Evolutionary conservation across 306 rosid species (phyloP).

Genomic region (Fragaria nilgerrensis): DNA sequence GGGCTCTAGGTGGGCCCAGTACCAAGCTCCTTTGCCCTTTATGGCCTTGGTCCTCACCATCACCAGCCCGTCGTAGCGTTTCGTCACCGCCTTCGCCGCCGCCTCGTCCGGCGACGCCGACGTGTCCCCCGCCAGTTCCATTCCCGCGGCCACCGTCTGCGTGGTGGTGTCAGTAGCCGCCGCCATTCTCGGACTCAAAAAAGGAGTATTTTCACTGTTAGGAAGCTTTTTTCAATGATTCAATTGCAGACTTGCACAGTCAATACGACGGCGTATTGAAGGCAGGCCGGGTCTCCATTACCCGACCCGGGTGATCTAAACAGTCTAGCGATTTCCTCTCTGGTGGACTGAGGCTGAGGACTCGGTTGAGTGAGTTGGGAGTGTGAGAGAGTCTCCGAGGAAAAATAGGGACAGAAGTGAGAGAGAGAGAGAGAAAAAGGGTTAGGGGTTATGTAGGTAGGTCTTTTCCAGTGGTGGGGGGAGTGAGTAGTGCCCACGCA

Average conservation of each 20-base stretch:
- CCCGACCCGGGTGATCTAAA: constrained; percentile 39
- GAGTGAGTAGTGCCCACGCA: background rate
- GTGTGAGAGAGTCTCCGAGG: no score
- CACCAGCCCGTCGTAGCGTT: constrained; percentile 77
- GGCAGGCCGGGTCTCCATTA: constrained; percentile 48
- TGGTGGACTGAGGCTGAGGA: constrained; percentile 19
- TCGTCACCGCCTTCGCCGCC: constrained; percentile 64
- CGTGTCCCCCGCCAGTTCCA: constrained; percentile 4
- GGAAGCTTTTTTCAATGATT: background rate
- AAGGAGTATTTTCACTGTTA: background rate
- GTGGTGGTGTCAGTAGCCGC: constrained; percentile 55
- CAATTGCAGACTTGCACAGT: background rate
- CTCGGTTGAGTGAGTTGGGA: constrained; percentile 8
- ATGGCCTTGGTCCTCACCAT: constrained; percentile 84
- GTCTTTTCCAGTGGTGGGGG: background rate
- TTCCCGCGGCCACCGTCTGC: constrained; percentile 29
- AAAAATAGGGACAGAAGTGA: constrained; percentile 1
- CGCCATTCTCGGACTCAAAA: constrained; percentile 49
- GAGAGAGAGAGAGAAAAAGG: constrained; percentile 12
- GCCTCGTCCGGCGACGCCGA: constrained; percentile 47
- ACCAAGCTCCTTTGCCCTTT: constrained; percentile 98
- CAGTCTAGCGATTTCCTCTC: background rate
- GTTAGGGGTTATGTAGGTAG: background rate
- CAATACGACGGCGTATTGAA: constrained; percentile 13
- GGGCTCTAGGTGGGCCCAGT: constrained; percentile 91